phyloP scores from a whole-genome alignment of 768 basidiomycete genomes.

The Lepiota venenata region DNA sequence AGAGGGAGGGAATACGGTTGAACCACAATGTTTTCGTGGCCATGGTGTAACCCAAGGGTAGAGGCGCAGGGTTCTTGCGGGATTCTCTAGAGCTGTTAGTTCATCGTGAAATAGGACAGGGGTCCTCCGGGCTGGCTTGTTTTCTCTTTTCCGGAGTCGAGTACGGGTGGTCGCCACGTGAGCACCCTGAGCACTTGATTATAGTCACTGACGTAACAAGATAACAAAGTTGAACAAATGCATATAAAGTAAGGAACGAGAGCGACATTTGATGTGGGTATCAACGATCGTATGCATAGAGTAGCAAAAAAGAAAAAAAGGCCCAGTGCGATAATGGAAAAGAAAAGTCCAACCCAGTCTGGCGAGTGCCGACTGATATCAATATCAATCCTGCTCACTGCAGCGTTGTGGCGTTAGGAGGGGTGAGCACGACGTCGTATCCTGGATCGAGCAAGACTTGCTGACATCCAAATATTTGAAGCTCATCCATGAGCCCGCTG shows the following conservation, averaged over 20 bases:
- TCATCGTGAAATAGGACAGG: not conserved
- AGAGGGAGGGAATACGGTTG: slow-evolving; percentile 21
- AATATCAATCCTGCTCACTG: too few species aligned
- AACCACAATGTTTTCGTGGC: slow-evolving; percentile 14
- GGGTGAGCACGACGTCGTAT: not conserved
- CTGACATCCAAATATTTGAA: not conserved
- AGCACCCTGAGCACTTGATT: not conserved
- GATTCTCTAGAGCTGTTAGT: not conserved
- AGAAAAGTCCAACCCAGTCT: too few species aligned
- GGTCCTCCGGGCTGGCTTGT: too few species aligned
- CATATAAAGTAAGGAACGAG: too few species aligned
- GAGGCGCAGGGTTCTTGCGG: not conserved
- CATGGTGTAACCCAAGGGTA: not conserved
- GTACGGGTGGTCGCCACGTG: not conserved
- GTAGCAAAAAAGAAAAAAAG: too few species aligned
- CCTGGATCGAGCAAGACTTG: not conserved
- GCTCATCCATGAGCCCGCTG: slow-evolving; percentile 17
- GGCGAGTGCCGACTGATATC: too few species aligned
- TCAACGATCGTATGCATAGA: not conserved
- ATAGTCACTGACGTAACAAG: too few species aligned
- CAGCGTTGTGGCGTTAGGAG: not conserved
- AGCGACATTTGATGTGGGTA: not conserved
- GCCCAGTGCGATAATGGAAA: too few species aligned
- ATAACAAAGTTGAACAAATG: too few species aligned
- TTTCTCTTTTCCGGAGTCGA: too few species aligned